Conservation (phyloP, 495 filamentous ascomycete genomes). For the Pyrenula aspistea region DNA sequence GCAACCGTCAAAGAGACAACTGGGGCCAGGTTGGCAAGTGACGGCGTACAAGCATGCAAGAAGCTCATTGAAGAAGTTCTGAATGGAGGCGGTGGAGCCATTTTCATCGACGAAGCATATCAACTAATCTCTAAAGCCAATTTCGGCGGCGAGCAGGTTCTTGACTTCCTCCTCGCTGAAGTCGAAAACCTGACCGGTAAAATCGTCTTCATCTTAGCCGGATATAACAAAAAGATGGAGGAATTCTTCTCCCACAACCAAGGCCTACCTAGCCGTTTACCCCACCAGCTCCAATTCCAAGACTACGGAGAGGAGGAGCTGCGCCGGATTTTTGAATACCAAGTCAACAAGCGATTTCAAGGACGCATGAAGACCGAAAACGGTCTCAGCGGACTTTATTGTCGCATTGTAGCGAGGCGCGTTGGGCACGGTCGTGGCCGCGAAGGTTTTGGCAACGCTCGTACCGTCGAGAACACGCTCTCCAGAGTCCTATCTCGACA, state of each 20-base stretch:
- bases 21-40: conserved; percentile 52
- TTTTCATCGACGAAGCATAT: conserved; percentile 71
- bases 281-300: conserved; percentile 48
- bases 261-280: conserved; percentile 61
- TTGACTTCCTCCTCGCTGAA: conserved; percentile 66
- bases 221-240: conserved; percentile 72
- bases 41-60: conserved; percentile 44
- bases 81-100: conserved; percentile 48
- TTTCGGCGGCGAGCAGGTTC: conserved; percentile 42
- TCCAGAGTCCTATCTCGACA: conserved; percentile 44
- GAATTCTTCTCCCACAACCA: conserved; percentile 69
- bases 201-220: conserved; percentile 65
- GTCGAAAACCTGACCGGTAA: conserved; percentile 66
- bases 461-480: conserved; percentile 52
- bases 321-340: conserved; percentile 33
- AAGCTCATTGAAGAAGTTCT: conserved; percentile 43
- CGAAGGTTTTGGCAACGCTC: conserved; percentile 63
- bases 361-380: conserved; percentile 46
- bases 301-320: conserved; percentile 63
- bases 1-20: conserved; percentile 50
- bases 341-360: conserved; percentile 37
- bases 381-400: conserved; percentile 49
- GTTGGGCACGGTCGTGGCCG: conserved; percentile 48
- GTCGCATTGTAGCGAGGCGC: conserved; percentile 48
- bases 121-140: conserved; percentile 38